phyloP scores from a whole-genome alignment of 495 filamentous ascomycete species.

The Aspergillus haitiensis region DNA sequence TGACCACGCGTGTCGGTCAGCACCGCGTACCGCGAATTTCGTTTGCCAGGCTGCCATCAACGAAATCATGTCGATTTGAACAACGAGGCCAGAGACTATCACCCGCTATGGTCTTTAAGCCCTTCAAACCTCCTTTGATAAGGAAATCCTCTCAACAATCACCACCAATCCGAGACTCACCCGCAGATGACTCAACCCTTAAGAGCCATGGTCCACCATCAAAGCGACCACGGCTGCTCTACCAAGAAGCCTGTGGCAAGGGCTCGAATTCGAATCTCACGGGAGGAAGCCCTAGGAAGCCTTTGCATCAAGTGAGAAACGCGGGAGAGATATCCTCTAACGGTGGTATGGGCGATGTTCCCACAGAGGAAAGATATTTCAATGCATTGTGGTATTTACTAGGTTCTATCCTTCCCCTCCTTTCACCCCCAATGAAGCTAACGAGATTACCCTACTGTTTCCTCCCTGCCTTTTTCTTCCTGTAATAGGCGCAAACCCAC shows the following conservation, averaged over 20 bases:
- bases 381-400: constrained; percentile 53
- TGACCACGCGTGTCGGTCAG: background rate
- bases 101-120: constrained; percentile 48
- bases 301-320: constrained; percentile 39
- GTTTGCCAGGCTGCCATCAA: background rate
- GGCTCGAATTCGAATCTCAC: background rate
- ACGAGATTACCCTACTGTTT: constrained; percentile 3
- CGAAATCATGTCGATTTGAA: background rate
- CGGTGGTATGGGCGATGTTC: constrained; percentile 24
- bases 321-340: constrained; percentile 12
- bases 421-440: constrained; percentile 1
- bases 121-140: constrained; percentile 47
- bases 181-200: constrained; percentile 1
- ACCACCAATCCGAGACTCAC: background rate
- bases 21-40: background rate
- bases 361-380: constrained; percentile 55
- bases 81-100: constrained; percentile 2
- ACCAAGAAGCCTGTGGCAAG: background rate
- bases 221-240: constrained; percentile 33
- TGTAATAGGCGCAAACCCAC: constrained; percentile 68
- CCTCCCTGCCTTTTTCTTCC: no score
- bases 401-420: background rate
- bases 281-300: constrained; percentile 19
- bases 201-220: constrained; percentile 25
- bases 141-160: constrained; percentile 30